phyloP scores from a whole-genome alignment of 768 basidiomycete genomes.

The Suillus spraguei region DNA sequence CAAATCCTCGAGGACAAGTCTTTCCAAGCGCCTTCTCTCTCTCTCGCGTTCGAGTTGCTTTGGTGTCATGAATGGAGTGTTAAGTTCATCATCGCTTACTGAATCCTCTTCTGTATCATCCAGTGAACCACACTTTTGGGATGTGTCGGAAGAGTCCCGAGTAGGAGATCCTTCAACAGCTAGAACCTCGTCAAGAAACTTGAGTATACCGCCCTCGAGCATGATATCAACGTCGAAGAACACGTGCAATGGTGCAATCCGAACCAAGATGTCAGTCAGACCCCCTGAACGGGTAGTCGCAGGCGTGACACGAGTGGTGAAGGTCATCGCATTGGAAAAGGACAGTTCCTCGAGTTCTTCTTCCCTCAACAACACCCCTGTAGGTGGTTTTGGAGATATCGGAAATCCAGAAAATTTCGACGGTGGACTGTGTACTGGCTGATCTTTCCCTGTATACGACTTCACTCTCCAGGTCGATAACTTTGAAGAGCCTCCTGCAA shows the following conservation, averaged over 20 bases:
- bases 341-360: constrained; percentile 16
- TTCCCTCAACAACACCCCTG: constrained; percentile 22
- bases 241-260: constrained; percentile 68
- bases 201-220: constrained; percentile 41
- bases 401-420: constrained; percentile 20
- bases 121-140: constrained; percentile 1
- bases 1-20: constrained; percentile 59
- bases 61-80: constrained; percentile 28
- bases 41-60: constrained; percentile 33
- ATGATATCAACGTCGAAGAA: constrained; percentile 66
- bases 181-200: constrained; percentile 52
- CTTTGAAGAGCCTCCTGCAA: constrained; percentile 47
- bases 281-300: constrained; percentile 8
- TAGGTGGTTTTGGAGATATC: constrained; percentile 19
- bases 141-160: constrained; percentile 6
- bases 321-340: constrained; percentile 23
- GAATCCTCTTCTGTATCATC: constrained; percentile 13
- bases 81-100: constrained; percentile 18
- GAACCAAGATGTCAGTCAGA: constrained; percentile 31
- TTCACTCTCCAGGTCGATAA: constrained; percentile 65
- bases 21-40: constrained; percentile 47
- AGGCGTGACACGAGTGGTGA: constrained; percentile 13
- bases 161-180: constrained; percentile 20
- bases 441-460: constrained; percentile 20
- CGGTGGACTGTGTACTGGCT: constrained; percentile 22